These are phyloP conservation scores for Isabelozyma heimii DNA, from an alignment of 805 yeast genomes.

Conservation along the genomic window DNA sequence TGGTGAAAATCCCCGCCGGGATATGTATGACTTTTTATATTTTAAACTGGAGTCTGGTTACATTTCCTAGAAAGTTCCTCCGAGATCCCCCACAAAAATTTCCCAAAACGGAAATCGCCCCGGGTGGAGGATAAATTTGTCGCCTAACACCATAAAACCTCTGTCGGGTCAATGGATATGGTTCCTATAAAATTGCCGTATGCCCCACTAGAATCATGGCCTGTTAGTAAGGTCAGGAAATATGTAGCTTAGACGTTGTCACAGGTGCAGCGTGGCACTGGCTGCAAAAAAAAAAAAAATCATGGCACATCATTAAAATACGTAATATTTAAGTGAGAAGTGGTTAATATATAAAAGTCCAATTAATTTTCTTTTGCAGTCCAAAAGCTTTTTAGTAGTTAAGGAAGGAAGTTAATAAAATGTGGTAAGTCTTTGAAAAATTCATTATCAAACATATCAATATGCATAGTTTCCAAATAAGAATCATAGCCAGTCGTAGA, in stretches of 20 bases:
- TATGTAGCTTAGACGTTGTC: neutral
- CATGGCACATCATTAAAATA: neutral
- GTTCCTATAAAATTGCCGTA: neutral
- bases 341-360: neutral
- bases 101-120: neutral
- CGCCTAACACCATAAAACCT: too few species aligned
- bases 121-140: neutral
- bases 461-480: constrained; percentile 23
- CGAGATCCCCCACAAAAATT: neutral
- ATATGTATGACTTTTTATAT: too few species aligned
- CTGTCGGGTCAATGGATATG: too few species aligned
- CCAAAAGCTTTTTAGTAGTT: neutral
- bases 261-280: neutral
- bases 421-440: constrained; percentile 23
- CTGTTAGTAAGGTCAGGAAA: too few species aligned
- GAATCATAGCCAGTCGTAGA: constrained; percentile 12
- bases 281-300: neutral
- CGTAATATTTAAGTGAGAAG: neutral
- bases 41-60: too few species aligned
- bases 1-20: too few species aligned
- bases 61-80: too few species aligned
- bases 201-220: neutral
- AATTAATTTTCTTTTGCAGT: too few species aligned
- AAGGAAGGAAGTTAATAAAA: constrained; percentile 9
- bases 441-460: constrained; percentile 24